Conservation (phyloP, 148 eudicot species). For the Nepenthes gracilis region DNA sequence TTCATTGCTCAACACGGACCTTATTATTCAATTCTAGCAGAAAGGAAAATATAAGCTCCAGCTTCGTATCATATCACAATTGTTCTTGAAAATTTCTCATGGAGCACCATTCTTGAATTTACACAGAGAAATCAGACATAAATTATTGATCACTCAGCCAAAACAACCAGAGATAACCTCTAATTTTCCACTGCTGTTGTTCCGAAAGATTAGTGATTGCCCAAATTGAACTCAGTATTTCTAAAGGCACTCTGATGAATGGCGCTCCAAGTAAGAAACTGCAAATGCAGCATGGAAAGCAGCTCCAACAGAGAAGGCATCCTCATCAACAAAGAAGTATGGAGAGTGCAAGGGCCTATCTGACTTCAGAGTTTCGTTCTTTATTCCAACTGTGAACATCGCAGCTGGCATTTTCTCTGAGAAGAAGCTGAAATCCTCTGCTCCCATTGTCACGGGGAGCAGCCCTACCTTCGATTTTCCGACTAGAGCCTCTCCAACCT, state of each 20-base stretch:
- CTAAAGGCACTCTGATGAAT: background rate
- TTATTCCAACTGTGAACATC: slow-evolving; percentile 35
- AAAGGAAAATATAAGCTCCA: no score
- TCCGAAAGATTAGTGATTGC: no score
- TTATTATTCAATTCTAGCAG: no score
- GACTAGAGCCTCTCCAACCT: slow-evolving; percentile 26
- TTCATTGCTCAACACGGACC: no score
- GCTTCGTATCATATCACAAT: no score
- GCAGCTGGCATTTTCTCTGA: slow-evolving; percentile 46
- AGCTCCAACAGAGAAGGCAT: slow-evolving; percentile 48
- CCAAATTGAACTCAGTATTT: background rate
- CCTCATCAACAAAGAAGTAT: slow-evolving; percentile 51
- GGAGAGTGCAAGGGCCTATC: slow-evolving; percentile 42
- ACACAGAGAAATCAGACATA: no score
- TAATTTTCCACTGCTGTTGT: no score
- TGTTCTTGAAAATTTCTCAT: no score
- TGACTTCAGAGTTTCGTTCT: slow-evolving; percentile 30
- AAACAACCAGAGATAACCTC: no score
- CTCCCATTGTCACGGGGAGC: slow-evolving; percentile 27
- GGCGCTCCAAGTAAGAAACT: slow-evolving; percentile 41
- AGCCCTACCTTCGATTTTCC: slow-evolving; percentile 34
- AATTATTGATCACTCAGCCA: no score
- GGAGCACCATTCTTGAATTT: no score
- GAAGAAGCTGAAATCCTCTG: slow-evolving; percentile 61
- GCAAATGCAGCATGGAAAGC: slow-evolving; percentile 67